These are phyloP conservation scores for Metschnikowia rubicola DNA, from an alignment of 805 yeast genomes.

Conservation along the genomic window DNA sequence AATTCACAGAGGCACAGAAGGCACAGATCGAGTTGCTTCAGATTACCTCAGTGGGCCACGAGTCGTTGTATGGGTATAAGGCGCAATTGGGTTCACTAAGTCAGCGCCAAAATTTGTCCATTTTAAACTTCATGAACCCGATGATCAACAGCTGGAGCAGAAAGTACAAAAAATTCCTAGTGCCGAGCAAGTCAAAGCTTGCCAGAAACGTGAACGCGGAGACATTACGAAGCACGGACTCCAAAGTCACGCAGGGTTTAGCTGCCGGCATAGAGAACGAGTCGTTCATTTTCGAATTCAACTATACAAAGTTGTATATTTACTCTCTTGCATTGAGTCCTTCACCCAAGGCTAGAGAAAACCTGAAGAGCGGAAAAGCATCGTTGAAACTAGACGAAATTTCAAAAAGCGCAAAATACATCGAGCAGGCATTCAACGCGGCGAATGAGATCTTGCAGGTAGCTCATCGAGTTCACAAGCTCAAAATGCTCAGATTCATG, in stretches of 20 bases:
- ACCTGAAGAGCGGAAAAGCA: constrained; percentile 13
- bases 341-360: constrained; percentile 21
- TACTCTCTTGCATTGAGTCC: constrained; percentile 74
- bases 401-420: constrained; percentile 68
- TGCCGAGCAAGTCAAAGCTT: constrained; percentile 43
- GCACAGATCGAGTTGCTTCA: constrained; percentile 80
- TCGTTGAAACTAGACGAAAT: constrained; percentile 63
- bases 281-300: constrained; percentile 73
- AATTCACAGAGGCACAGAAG: constrained; percentile 59
- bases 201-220: constrained; percentile 29
- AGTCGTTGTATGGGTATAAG: constrained; percentile 69
- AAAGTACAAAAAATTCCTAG: constrained; percentile 54
- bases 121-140: constrained; percentile 71
- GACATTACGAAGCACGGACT: constrained; percentile 26
- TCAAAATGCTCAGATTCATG: constrained; percentile 66
- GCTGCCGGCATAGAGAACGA: constrained; percentile 56
- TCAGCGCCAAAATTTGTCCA: constrained; percentile 64
- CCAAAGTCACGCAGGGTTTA: constrained; percentile 38
- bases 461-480: constrained; percentile 63
- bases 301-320: constrained; percentile 79
- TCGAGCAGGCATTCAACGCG: constrained; percentile 76
- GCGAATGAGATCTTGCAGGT: constrained; percentile 76
- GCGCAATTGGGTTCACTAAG: constrained; percentile 50
- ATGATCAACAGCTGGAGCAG: constrained; percentile 75
- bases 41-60: constrained; percentile 79